Conservation (phyloP, 306 rosid genomes). For the Senna tora region DNA sequence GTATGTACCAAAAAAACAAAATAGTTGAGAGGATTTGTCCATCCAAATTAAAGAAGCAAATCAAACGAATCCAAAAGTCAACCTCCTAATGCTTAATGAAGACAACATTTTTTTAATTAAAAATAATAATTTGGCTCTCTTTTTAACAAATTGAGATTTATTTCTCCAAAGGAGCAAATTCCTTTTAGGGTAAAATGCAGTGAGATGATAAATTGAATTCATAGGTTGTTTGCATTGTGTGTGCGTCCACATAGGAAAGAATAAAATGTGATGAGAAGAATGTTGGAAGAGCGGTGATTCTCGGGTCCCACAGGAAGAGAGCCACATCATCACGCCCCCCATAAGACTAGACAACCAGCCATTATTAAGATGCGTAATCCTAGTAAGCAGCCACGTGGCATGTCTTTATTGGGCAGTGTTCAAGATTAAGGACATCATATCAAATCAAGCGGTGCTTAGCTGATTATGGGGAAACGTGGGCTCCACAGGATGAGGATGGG, state of each 20-base stretch:
- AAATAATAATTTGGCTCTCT: no score
- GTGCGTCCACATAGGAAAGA: neutral
- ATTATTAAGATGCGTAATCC: conserved; percentile 35
- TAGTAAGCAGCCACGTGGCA: conserved; percentile 35
- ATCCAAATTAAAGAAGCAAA: no score
- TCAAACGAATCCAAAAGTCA: no score
- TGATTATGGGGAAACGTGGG: neutral
- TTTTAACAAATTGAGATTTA: no score
- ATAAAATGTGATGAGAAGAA: conserved; percentile 35
- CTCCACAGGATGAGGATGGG: conserved; percentile 35
- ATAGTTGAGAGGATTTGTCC: no score
- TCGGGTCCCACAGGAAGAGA: conserved; percentile 21
- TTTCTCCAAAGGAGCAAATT: no score
- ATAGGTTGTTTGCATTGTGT: neutral
- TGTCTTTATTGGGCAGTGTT: neutral
- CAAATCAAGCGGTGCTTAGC: conserved; percentile 1
- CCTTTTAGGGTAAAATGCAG: neutral
- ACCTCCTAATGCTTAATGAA: no score
- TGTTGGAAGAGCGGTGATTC: conserved; percentile 12
- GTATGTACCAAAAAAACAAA: no score
- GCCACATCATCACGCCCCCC: conserved; percentile 34
- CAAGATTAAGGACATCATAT: conserved; percentile 19
- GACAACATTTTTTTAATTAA: no score
- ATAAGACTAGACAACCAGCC: neutral
- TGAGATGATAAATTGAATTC: neutral